phyloP scores from a whole-genome alignment of 352 stramenopile species.

The Blastocystis sp. region DNA sequence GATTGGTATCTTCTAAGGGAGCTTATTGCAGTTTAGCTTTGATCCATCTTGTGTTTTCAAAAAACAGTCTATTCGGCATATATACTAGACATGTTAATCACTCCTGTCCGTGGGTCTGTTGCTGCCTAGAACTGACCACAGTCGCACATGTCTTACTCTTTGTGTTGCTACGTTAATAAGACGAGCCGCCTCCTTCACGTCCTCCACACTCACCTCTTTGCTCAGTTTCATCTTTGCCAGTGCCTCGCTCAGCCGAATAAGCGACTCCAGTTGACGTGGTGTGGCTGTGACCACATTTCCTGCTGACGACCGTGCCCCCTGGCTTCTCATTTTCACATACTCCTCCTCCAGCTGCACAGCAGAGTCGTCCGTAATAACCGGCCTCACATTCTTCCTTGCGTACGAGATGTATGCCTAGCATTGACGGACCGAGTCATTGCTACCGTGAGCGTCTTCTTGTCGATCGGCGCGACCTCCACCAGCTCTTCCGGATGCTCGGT shows the following conservation, averaged over 20 bases:
- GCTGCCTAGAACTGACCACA: not conserved
- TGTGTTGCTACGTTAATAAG: slow-evolving; percentile 92
- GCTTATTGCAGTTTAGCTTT: slow-evolving; percentile 35
- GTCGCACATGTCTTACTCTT: not conserved
- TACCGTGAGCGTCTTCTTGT: slow-evolving; percentile 37
- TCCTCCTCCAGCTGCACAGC: slow-evolving; percentile 79
- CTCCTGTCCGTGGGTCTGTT: slow-evolving; percentile 22
- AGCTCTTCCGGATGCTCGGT: slow-evolving; percentile 70
- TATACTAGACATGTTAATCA: slow-evolving; percentile 40
- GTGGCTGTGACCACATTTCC: slow-evolving; percentile 90
- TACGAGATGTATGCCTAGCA: slow-evolving; percentile 90
- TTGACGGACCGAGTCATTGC: not conserved
- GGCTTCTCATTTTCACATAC: slow-evolving; percentile 83
- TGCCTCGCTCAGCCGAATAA: slow-evolving; percentile 94
- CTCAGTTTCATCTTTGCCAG: slow-evolving; percentile 68
- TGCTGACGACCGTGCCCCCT: slow-evolving; percentile 69
- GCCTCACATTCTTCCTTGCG: slow-evolving; percentile 82
- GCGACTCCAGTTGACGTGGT: slow-evolving; percentile 90
- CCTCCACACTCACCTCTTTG: slow-evolving; percentile 70
- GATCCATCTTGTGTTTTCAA: not conserved
- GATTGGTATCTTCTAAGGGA: slow-evolving; percentile 98
- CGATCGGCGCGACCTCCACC: slow-evolving; percentile 1
- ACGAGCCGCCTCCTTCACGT: slow-evolving; percentile 95
- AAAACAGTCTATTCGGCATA: not conserved
- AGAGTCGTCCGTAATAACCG: slow-evolving; percentile 80